Percentiles rank a stretch among this genome's conserved stretches.
Evolutionary conservation across 768 basidiomycete genomes (phyloP).

Genomic region (Lentinula detonsa): DNA sequence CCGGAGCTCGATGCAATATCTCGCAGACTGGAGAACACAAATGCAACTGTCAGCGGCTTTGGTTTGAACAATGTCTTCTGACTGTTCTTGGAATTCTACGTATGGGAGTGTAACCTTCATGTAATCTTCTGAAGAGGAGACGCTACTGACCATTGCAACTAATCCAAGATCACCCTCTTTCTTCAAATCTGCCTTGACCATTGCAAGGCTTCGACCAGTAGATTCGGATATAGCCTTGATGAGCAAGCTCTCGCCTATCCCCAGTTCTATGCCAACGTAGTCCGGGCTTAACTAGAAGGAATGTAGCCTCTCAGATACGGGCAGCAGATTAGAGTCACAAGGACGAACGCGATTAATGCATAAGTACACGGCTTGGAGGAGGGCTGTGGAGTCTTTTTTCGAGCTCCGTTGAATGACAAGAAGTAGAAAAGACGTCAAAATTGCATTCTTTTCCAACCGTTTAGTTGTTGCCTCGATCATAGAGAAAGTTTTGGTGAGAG

Average conservation of each 20-base stretch:
- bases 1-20: slow-evolving; percentile 88
- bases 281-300: slow-evolving; percentile 78
- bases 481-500: slow-evolving; percentile 82
- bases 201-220: slow-evolving; percentile 78
- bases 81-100: slow-evolving; percentile 84
- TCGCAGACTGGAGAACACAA: slow-evolving; percentile 83
- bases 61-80: slow-evolving; percentile 95
- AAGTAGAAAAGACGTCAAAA: slow-evolving; percentile 83
- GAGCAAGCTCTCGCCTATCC: slow-evolving; percentile 91
- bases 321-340: slow-evolving; percentile 1
- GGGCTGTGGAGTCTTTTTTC: slow-evolving; percentile 62
- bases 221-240: slow-evolving; percentile 95
- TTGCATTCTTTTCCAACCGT: slow-evolving; percentile 84
- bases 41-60: slow-evolving; percentile 81
- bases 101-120: background rate
- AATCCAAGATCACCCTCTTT: slow-evolving; percentile 93
- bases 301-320: background rate
- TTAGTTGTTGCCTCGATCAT: slow-evolving; percentile 94
- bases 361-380: slow-evolving; percentile 88
- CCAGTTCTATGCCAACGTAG: slow-evolving; percentile 91
- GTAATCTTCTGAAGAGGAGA: background rate
- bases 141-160: slow-evolving; percentile 78
- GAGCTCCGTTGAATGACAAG: slow-evolving; percentile 86
- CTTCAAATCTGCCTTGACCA: slow-evolving; percentile 89
- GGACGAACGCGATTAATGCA: slow-evolving; percentile 88